Evolutionary conservation across 2,329 filamentous ascomycete genomes (phyloP).

Genomic region (Hortaea sp.): DNA sequence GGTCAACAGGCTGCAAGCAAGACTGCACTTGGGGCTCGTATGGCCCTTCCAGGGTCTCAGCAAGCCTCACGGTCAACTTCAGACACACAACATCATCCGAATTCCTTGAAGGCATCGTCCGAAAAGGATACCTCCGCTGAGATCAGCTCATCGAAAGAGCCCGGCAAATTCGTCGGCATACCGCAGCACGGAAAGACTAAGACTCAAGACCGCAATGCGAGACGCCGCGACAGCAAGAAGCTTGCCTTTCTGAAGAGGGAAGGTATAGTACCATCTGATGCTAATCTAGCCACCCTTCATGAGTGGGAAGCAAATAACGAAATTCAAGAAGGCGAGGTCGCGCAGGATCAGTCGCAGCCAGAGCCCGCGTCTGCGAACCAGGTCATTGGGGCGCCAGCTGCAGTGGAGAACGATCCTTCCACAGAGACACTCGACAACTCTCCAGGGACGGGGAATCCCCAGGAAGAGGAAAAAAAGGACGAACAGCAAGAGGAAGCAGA

Average conservation of each 20-base stretch:
- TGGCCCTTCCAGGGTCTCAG: background rate
- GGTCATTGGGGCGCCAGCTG: background rate
- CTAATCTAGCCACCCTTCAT: conserved; percentile 40
- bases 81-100: background rate
- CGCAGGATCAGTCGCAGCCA: background rate
- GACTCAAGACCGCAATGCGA: conserved; percentile 47
- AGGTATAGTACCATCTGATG: conserved; percentile 42
- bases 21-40: conserved; percentile 2
- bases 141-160: background rate
- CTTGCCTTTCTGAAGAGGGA: conserved; percentile 44
- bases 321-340: background rate
- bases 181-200: conserved; percentile 38
- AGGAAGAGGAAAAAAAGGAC: too few relatives aligned
- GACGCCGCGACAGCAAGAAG: conserved; percentile 40
- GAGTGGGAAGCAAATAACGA: conserved; percentile 7
- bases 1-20: background rate
- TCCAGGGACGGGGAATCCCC: background rate
- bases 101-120: background rate
- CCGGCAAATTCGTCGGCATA: background rate
- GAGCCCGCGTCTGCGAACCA: background rate
- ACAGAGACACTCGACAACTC: conserved; percentile 1
- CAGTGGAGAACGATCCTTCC: conserved; percentile 1
- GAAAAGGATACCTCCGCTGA: conserved; percentile 1
- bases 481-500: too few relatives aligned
- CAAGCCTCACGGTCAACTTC: background rate